These are phyloP conservation scores for Crucihimalaya himalaica DNA, from an alignment of 345 rosid genomes.

Conservation along the genomic window DNA sequence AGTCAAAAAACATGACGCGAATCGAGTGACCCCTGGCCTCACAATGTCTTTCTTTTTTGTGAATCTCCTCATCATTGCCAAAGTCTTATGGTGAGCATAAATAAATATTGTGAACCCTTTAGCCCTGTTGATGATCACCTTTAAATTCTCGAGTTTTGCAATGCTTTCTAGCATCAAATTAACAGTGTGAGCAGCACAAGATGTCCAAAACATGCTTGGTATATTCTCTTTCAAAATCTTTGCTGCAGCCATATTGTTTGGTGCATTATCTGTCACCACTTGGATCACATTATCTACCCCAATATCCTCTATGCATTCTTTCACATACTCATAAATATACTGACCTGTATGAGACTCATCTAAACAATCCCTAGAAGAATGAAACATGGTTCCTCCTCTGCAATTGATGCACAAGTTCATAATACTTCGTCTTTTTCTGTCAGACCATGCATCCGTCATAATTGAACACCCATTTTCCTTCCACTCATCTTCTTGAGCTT, in stretches of 20 bases:
- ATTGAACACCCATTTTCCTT: neutral
- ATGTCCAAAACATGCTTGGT: slow-evolving; percentile 9
- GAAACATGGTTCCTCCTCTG: neutral
- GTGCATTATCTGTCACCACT: neutral
- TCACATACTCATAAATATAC: neutral
- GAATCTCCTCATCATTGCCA: no score
- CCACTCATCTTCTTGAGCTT: neutral
- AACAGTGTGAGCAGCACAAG: slow-evolving; percentile 4
- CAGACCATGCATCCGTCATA: slow-evolving; percentile 6
- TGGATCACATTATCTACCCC: slow-evolving; percentile 2
- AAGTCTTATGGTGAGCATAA: no score
- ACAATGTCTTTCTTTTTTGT: no score
- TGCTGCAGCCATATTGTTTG: neutral
- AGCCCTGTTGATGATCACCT: no score
- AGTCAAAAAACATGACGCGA: no score
- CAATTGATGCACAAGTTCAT: slow-evolving; percentile 8
- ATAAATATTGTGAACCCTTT: no score
- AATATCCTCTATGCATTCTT: neutral
- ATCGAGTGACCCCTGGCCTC: no score
- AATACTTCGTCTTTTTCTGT: slow-evolving; percentile 2
- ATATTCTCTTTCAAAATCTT: neutral
- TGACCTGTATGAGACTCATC: no score
- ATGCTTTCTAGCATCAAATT: neutral
- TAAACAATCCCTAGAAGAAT: no score
- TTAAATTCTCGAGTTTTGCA: no score